These are phyloP conservation scores for Pichia sp. DNA, from an alignment of 1,139 yeast genomes.

Conservation along the genomic window DNA sequence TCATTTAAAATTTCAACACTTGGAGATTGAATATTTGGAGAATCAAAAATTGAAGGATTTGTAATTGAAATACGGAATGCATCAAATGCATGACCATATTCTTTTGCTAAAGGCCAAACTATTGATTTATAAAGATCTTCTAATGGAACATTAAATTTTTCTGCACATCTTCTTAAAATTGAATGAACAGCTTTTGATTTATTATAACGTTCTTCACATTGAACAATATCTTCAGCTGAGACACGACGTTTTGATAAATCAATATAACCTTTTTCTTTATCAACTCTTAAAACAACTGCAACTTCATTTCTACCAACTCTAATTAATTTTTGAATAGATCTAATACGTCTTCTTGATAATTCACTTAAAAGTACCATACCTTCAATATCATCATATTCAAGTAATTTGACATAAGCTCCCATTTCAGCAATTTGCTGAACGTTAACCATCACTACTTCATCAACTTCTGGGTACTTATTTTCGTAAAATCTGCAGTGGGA, in stretches of 20 bases:
- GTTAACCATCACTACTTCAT: slow-evolving; percentile 97
- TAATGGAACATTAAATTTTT: slow-evolving; percentile 82
- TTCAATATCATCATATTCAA: slow-evolving; percentile 96
- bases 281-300: slow-evolving; percentile 97
- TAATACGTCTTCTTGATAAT: slow-evolving; percentile 95
- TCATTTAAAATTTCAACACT: slow-evolving; percentile 70
- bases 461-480: slow-evolving; percentile 97
- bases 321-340: slow-evolving; percentile 94
- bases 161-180: slow-evolving; percentile 96
- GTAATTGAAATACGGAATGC: slow-evolving; percentile 96
- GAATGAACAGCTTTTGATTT: slow-evolving; percentile 97
- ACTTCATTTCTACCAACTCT: slow-evolving; percentile 99
- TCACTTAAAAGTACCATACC: slow-evolving; percentile 97
- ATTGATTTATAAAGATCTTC: slow-evolving; percentile 80
- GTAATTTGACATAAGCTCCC: slow-evolving; percentile 94
- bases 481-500: slow-evolving; percentile 95
- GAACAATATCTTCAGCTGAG: slow-evolving; percentile 93
- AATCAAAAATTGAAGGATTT: slow-evolving; percentile 83
- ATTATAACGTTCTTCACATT: slow-evolving; percentile 96
- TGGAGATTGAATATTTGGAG: slow-evolving; percentile 41
- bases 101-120: slow-evolving; percentile 97
- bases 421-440: slow-evolving; percentile 97
- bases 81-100: slow-evolving; percentile 95
- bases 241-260: slow-evolving; percentile 97
- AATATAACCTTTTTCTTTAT: slow-evolving; percentile 96